Conservation (phyloP, 768 basidiomycete species). For the Gloeophyllum trabeum region DNA sequence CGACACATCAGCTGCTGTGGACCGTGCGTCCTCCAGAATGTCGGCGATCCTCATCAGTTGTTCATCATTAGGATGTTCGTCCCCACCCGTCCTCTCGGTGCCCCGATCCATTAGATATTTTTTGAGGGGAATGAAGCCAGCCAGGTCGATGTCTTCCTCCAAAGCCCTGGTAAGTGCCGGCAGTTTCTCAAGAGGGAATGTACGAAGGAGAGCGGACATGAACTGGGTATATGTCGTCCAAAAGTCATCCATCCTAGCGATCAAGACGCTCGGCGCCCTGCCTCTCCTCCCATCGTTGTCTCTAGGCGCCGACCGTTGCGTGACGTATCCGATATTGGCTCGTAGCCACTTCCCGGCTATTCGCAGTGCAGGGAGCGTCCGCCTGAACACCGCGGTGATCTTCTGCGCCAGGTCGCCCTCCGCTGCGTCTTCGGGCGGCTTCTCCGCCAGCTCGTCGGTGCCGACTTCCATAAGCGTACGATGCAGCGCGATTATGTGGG, state of each 20-base stretch:
- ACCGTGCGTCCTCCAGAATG: slow-evolving; percentile 59
- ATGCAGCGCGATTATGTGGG: slow-evolving; percentile 58
- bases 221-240: slow-evolving; percentile 69
- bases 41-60: slow-evolving; percentile 91
- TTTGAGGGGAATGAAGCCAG: slow-evolving; percentile 78
- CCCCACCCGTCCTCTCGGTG: slow-evolving; percentile 12
- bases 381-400: slow-evolving; percentile 79
- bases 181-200: slow-evolving; percentile 60
- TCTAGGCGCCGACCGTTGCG: slow-evolving; percentile 23
- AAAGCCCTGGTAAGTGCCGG: slow-evolving; percentile 49
- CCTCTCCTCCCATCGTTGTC: slow-evolving; percentile 16
- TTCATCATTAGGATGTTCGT: slow-evolving; percentile 86
- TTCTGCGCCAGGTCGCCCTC: slow-evolving; percentile 61
- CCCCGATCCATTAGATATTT: slow-evolving; percentile 36
- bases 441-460: slow-evolving; percentile 44
- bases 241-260: slow-evolving; percentile 36
- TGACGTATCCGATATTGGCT: slow-evolving; percentile 60
- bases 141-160: slow-evolving; percentile 86
- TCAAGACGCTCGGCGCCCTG: slow-evolving; percentile 23
- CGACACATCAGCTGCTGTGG: too few species aligned
- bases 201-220: slow-evolving; percentile 39
- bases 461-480: slow-evolving; percentile 57
- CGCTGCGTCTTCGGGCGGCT: slow-evolving; percentile 39
- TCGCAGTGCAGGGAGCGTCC: slow-evolving; percentile 78
- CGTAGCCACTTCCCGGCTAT: slow-evolving; percentile 86